Evolutionary conservation across 306 rosid genomes (phyloP).

Genomic region (Corylus heterophylla): DNA sequence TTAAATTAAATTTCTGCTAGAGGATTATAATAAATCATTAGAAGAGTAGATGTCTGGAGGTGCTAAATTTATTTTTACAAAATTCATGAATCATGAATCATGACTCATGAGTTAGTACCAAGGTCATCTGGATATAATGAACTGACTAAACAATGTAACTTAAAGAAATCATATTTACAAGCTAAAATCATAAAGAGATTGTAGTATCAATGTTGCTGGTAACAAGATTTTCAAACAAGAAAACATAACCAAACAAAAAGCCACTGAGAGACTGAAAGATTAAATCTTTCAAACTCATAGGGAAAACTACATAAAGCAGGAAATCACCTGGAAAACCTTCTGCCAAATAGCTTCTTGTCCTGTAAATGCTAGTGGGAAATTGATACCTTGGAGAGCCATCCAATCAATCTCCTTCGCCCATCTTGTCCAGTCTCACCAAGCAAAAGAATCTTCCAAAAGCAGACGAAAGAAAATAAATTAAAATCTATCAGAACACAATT

Average conservation of each 20-base stretch:
- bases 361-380: slow-evolving; percentile 82
- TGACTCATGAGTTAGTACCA: slow-evolving; percentile 10
- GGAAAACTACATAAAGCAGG: background rate
- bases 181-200: background rate
- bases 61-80: slow-evolving; percentile 9
- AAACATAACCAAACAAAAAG: background rate
- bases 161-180: background rate
- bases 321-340: slow-evolving; percentile 71
- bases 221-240: background rate
- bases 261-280: background rate
- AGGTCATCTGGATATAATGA: slow-evolving; percentile 11
- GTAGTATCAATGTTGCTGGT: background rate
- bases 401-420: slow-evolving; percentile 96
- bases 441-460: slow-evolving; percentile 63
- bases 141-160: background rate
- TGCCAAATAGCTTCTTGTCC: slow-evolving; percentile 97
- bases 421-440: slow-evolving; percentile 97
- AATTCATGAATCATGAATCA: slow-evolving; percentile 1
- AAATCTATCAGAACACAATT: slow-evolving; percentile 13
- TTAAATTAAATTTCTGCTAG: slow-evolving; percentile 73
- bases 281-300: slow-evolving; percentile 13
- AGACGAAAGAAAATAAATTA: slow-evolving; percentile 27
- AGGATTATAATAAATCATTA: slow-evolving; percentile 24
- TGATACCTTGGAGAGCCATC: slow-evolving; percentile 95
- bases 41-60: slow-evolving; percentile 17